phyloP scores from a whole-genome alignment of 805 yeast species.

The Teunomyces lycoperdinae region DNA sequence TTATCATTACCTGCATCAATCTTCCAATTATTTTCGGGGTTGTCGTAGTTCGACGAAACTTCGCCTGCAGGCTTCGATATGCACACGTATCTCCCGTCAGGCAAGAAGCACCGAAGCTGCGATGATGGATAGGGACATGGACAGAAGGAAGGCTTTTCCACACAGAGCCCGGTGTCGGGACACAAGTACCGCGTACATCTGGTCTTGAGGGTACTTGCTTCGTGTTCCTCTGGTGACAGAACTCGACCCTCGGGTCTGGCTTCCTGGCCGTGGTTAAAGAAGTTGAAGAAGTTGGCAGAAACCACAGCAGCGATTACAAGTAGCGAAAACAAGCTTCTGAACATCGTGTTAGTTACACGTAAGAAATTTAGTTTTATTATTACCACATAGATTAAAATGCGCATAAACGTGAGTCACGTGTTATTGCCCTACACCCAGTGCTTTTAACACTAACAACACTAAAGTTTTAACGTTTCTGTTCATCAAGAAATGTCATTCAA shows the following conservation, averaged over 20 bases:
- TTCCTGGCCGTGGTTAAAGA: constrained; percentile 20
- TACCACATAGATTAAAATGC: neutral
- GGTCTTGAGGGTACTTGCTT: constrained; percentile 33
- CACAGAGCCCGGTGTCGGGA: constrained; percentile 81
- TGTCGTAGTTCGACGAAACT: constrained; percentile 28
- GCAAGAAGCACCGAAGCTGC: constrained; percentile 76
- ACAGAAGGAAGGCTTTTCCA: constrained; percentile 62
- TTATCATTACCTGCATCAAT: constrained; percentile 51
- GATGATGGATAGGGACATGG: constrained; percentile 90
- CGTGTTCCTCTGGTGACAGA: constrained; percentile 36
- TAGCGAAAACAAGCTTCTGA: constrained; percentile 5
- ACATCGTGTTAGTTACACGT: constrained; percentile 5
- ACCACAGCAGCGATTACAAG: constrained; percentile 14
- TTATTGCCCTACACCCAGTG: too few relatives aligned
- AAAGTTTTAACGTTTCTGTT: too few relatives aligned
- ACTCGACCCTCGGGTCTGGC: constrained; percentile 22
- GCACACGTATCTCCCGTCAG: constrained; percentile 70
- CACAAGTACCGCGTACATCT: constrained; percentile 72
- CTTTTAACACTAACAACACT: too few relatives aligned
- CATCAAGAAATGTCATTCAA: too few relatives aligned
- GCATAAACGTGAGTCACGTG: neutral
- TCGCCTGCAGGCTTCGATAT: constrained; percentile 72
- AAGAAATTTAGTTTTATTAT: neutral
- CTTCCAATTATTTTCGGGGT: constrained; percentile 44
- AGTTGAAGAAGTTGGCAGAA: constrained; percentile 35